Percentiles rank a stretch among this genome's conserved stretches.
Conservation (phyloP, 352 stramenopile species). For the Phytophthora macrochlamydospora region DNA sequence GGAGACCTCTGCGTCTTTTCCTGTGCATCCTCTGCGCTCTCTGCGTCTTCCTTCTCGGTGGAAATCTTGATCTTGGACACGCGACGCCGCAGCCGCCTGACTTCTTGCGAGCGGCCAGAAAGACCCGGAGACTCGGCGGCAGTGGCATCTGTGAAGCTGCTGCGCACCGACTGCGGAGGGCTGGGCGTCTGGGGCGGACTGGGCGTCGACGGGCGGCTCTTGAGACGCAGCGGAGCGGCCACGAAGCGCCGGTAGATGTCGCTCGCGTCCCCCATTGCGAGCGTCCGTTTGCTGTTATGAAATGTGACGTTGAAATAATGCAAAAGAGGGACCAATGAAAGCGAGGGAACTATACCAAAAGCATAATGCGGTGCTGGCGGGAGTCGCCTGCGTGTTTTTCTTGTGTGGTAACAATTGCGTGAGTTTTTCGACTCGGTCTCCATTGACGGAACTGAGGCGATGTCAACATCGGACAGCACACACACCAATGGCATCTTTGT, state of each 20-base stretch:
- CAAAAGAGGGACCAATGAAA: neutral
- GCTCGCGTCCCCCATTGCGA: constrained; percentile 28
- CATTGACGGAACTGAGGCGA: too few species aligned
- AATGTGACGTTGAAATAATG: neutral
- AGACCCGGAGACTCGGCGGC: constrained; percentile 13
- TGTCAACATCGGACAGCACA: too few species aligned
- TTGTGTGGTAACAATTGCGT: too few species aligned
- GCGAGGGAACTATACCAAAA: too few species aligned
- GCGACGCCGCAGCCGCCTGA: constrained; percentile 30
- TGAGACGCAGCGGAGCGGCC: constrained; percentile 51
- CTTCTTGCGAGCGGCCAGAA: constrained; percentile 27
- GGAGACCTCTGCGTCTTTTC: neutral
- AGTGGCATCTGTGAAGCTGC: constrained; percentile 11
- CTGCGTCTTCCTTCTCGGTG: neutral
- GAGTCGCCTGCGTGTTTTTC: too few species aligned
- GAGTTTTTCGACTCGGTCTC: too few species aligned
- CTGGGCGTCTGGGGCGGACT: constrained; percentile 4
- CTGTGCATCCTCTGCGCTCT: neutral
- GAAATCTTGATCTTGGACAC: constrained; percentile 29
- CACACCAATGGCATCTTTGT: neutral
- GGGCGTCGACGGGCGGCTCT: constrained; percentile 13
- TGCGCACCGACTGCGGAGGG: constrained; percentile 1
- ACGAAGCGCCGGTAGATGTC: constrained; percentile 57
- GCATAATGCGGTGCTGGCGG: too few species aligned
- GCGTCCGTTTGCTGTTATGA: too few species aligned